Evolutionary conservation across 2,329 filamentous ascomycete species (phyloP).

Genomic region (Alternaria conjuncta): DNA sequence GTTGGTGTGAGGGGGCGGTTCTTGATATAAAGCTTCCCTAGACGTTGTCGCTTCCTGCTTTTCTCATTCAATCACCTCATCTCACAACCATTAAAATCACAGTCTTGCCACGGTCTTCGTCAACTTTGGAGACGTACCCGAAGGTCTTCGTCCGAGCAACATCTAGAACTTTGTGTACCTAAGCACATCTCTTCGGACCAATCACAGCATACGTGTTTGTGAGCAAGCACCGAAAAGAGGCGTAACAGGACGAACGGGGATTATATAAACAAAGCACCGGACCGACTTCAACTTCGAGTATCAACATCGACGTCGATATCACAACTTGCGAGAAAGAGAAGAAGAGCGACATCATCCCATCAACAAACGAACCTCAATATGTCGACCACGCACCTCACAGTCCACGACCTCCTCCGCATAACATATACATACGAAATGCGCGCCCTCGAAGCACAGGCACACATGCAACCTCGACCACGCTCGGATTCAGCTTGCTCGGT

Average conservation of each 20-base stretch:
- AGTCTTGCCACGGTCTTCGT: background rate
- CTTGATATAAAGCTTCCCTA: background rate
- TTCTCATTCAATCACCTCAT: background rate
- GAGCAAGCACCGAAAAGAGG: conserved; percentile 17
- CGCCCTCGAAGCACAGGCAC: conserved; percentile 24
- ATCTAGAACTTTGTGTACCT: conserved; percentile 1
- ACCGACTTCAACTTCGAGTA: background rate
- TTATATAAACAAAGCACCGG: conserved; percentile 5
- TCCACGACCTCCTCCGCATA: conserved; percentile 44
- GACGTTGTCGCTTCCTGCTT: background rate
- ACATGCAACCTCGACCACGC: conserved; percentile 15
- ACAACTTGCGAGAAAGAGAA: background rate
- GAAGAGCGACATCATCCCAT: background rate
- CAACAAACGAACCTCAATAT: conserved; percentile 16
- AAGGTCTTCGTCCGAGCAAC: background rate
- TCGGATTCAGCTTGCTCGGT: conserved; percentile 35
- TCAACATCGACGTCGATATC: background rate
- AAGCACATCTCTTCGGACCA: conserved; percentile 19
- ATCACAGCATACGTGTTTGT: conserved; percentile 28
- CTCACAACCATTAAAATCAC: background rate
- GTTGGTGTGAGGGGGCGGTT: background rate
- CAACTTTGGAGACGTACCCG: background rate
- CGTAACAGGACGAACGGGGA: conserved; percentile 4
- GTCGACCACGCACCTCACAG: conserved; percentile 40
- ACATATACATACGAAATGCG: conserved; percentile 43